A percentile compares a stretch with the other conserved stretches of the same genome.
These are phyloP conservation scores for Lonicera japonica DNA, from an alignment of 129 eudicot species.

Conservation along the genomic window DNA sequence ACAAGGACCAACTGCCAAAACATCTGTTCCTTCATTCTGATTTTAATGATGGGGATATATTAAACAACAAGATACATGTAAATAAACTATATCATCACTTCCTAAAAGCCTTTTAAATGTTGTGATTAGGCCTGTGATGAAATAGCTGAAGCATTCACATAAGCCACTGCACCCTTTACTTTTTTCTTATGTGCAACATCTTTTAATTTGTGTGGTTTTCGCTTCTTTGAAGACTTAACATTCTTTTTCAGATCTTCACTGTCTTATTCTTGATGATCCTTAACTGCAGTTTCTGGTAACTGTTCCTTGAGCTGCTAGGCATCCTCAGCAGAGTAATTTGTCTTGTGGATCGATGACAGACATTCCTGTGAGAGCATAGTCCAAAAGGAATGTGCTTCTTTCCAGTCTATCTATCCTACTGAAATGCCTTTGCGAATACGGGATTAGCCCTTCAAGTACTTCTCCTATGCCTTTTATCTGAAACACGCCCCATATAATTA, in stretches of 20 bases:
- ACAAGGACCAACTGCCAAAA: no score
- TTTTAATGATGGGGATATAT: no score
- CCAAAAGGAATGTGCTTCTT: slow-evolving; percentile 68
- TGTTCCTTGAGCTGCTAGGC: slow-evolving; percentile 11
- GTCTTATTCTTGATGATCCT: slow-evolving; percentile 18
- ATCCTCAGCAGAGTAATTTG: slow-evolving; percentile 9
- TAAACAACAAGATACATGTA: no score
- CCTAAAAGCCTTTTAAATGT: no score
- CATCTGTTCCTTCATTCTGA: no score
- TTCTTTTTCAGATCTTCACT: slow-evolving; percentile 8
- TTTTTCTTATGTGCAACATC: slow-evolving; percentile 40
- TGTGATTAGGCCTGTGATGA: slow-evolving; percentile 20
- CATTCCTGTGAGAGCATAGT: slow-evolving; percentile 78
- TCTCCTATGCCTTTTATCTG: slow-evolving; percentile 85
- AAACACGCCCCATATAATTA: background rate
- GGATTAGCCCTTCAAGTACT: slow-evolving; percentile 82
- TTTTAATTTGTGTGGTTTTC: slow-evolving; percentile 33
- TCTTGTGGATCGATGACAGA: slow-evolving; percentile 69
- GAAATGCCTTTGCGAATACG: slow-evolving; percentile 85
- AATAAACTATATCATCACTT: no score
- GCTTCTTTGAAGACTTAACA: slow-evolving; percentile 30
- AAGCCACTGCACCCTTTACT: slow-evolving; percentile 29
- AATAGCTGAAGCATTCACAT: slow-evolving; percentile 15
- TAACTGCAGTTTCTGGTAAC: slow-evolving; percentile 14
- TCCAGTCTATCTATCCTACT: slow-evolving; percentile 78